Evolutionary conservation across 306 rosid genomes (phyloP).

Genomic region (Cicer pinnatifidum): DNA sequence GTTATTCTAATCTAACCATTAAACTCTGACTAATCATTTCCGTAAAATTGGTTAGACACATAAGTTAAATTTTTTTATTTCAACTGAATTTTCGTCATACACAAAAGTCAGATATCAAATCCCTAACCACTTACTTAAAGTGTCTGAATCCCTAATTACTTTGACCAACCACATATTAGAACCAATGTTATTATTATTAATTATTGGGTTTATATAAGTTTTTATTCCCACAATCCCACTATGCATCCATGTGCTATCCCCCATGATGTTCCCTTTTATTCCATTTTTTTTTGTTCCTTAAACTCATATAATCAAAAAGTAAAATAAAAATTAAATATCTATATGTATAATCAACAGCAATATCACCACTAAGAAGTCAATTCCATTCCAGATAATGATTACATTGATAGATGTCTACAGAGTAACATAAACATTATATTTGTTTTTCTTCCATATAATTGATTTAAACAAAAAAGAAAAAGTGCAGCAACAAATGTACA

Average conservation of each 20-base stretch:
- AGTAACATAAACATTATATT: neutral
- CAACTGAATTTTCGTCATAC: too few relatives aligned
- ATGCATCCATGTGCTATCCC: slow-evolving; percentile 41
- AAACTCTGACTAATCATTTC: too few relatives aligned
- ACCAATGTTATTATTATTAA: neutral
- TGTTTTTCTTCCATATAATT: neutral
- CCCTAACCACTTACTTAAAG: too few relatives aligned
- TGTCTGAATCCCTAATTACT: too few relatives aligned
- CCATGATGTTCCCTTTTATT: slow-evolving; percentile 42
- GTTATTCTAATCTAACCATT: too few relatives aligned
- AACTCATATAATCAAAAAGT: slow-evolving; percentile 47
- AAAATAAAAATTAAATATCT: neutral
- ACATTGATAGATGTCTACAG: neutral
- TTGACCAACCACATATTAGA: too few relatives aligned
- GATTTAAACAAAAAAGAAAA: neutral
- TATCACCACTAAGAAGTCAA: neutral
- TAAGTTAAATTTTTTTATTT: too few relatives aligned
- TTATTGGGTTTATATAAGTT: neutral
- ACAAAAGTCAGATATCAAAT: too few relatives aligned
- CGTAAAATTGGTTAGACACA: too few relatives aligned
- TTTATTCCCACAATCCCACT: slow-evolving; percentile 10
- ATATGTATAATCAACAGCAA: slow-evolving; percentile 11
- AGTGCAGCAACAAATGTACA: neutral
- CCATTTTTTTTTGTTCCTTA: slow-evolving; percentile 48
- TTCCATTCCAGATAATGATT: slow-evolving; percentile 16